Conservation (phyloP, 2,329 filamentous ascomycete genomes). For the Monosporascus sp. region DNA sequence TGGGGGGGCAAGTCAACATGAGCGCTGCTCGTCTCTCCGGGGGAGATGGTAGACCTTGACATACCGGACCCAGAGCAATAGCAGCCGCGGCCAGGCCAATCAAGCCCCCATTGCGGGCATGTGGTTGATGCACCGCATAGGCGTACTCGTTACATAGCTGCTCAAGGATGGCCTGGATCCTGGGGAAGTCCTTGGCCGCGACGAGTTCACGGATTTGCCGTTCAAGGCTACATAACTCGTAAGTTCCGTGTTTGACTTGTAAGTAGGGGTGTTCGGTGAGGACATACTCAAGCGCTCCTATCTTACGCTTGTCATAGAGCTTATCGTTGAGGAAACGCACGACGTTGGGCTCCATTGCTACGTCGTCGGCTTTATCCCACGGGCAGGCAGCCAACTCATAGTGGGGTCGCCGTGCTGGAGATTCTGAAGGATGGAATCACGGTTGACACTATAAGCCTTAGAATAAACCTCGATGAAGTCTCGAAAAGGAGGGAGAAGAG, state of each 20-base stretch:
- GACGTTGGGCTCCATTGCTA: conserved; percentile 77
- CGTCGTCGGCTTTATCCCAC: conserved; percentile 1
- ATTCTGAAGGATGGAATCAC: not conserved
- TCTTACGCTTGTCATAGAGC: conserved; percentile 97
- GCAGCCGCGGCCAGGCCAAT: conserved; percentile 94
- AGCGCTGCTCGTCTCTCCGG: not conserved
- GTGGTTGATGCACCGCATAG: conserved; percentile 93
- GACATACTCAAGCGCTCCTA: conserved; percentile 91
- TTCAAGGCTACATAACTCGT: conserved; percentile 63
- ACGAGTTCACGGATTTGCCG: conserved; percentile 82
- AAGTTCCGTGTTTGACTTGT: conserved; percentile 4
- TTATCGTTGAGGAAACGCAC: conserved; percentile 94
- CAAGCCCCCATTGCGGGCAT: conserved; percentile 91
- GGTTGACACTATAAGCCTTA: not conserved
- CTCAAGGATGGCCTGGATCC: conserved; percentile 82
- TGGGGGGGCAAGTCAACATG: conserved; percentile 11
- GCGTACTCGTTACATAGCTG: conserved; percentile 97
- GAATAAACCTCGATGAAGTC: not conserved
- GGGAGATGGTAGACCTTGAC: conserved; percentile 28
- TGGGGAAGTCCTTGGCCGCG: conserved; percentile 68
- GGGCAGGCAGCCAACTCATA: not conserved
- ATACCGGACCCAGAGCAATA: conserved; percentile 86
- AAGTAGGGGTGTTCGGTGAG: not conserved
- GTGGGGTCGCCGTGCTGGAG: not conserved
- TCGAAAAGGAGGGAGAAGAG: not conserved